Evolutionary conservation across 2,329 filamentous ascomycete species (phyloP).

Genomic region (Calonectria hongkongensis): DNA sequence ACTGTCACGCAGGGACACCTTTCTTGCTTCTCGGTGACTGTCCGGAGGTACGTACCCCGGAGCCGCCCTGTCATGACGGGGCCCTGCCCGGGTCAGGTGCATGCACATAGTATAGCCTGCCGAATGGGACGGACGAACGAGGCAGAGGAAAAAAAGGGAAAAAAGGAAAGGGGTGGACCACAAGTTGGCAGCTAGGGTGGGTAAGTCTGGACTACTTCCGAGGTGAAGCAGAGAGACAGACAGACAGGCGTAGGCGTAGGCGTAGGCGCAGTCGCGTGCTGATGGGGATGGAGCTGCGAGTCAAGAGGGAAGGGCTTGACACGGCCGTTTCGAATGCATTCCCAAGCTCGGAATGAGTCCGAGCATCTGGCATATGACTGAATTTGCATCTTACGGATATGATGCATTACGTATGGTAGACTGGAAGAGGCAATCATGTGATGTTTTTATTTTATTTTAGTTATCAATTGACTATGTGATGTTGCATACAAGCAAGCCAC

Average conservation of each 20-base stretch:
- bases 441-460: background rate
- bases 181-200: background rate
- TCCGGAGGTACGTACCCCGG: slow-evolving; percentile 54
- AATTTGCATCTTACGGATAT: background rate
- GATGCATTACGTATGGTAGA: slow-evolving; percentile 5
- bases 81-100: slow-evolving; percentile 40
- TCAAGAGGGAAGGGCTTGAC: background rate
- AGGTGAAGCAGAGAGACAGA: slow-evolving; percentile 40
- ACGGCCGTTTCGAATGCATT: slow-evolving; percentile 27
- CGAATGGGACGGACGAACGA: slow-evolving; percentile 2
- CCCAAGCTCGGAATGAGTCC: slow-evolving; percentile 22
- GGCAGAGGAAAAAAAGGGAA: background rate
- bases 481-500: too few species aligned
- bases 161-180: background rate
- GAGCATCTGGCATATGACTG: slow-evolving; percentile 23
- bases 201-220: slow-evolving; percentile 43
- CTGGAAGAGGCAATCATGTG: background rate
- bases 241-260: background rate
- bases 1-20: background rate
- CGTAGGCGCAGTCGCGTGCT: background rate
- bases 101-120: slow-evolving; percentile 4
- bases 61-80: slow-evolving; percentile 37
- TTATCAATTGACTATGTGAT: too few species aligned
- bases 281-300: slow-evolving; percentile 7
- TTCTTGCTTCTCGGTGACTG: slow-evolving; percentile 49